A percentile compares a stretch with the other conserved stretches of the same genome.
Conservation (phyloP, 768 basidiomycete genomes). For the Erythrobasidium yunnanense region DNA sequence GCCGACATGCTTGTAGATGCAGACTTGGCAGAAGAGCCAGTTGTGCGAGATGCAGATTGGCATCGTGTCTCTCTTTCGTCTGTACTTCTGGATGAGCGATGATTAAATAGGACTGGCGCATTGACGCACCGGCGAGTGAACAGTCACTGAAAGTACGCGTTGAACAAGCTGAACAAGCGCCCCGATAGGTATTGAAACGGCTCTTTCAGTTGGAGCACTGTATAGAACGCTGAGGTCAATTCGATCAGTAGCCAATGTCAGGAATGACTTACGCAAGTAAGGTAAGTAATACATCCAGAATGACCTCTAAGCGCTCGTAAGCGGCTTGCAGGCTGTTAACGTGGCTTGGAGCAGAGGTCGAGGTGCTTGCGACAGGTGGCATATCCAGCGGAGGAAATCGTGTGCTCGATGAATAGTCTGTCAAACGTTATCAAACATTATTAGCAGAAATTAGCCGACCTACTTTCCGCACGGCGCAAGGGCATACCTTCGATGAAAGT, state of each 20-base stretch:
- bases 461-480: background rate
- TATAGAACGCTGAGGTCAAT: background rate
- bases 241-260: background rate
- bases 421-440: too few relatives aligned
- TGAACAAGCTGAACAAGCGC: constrained; percentile 2
- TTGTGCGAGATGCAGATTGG: constrained; percentile 1
- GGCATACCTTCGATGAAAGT: constrained; percentile 9
- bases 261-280: constrained; percentile 11
- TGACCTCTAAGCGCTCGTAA: background rate
- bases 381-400: constrained; percentile 12
- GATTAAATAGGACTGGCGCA: background rate
- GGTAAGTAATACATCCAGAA: background rate
- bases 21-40: constrained; percentile 10
- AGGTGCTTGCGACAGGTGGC: constrained; percentile 9
- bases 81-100: background rate
- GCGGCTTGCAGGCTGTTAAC: background rate
- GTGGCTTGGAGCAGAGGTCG: background rate
- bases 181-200: constrained; percentile 21
- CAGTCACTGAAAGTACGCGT: background rate
- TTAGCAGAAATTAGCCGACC: background rate
- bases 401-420: background rate
- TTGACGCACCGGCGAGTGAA: constrained; percentile 5
- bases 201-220: constrained; percentile 21
- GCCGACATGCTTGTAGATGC: constrained; percentile 7
- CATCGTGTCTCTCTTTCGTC: background rate